Conservation (phyloP, 2,329 filamentous ascomycete genomes). For the Talaromyces marneffei region DNA sequence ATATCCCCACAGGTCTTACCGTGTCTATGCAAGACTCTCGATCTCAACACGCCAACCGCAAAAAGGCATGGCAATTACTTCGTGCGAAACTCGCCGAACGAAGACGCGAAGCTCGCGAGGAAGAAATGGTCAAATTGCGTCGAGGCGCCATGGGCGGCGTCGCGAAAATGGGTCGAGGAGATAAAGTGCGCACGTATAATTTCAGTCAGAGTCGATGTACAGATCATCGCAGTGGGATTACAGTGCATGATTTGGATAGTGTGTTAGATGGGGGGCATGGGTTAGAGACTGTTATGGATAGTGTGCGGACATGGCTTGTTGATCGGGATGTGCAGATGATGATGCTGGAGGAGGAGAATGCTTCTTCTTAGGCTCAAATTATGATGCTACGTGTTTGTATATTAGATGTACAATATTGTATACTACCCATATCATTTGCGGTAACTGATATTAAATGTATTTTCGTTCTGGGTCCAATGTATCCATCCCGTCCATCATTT, state of each 20-base stretch:
- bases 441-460: constrained; percentile 57
- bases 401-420: constrained; percentile 11
- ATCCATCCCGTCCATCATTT: constrained; percentile 84
- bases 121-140: constrained; percentile 66
- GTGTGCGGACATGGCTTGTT: constrained; percentile 68
- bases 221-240: constrained; percentile 76
- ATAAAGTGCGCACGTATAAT: constrained; percentile 94
- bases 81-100: constrained; percentile 75
- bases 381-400: constrained; percentile 13
- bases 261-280: constrained; percentile 71
- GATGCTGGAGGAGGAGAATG: constrained; percentile 40
- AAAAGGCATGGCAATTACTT: constrained; percentile 78
- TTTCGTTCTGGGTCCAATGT: constrained; percentile 72
- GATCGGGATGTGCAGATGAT: constrained; percentile 68
- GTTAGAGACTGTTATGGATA: constrained; percentile 70
- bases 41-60: constrained; percentile 83
- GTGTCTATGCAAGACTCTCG: constrained; percentile 91
- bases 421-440: not conserved
- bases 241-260: constrained; percentile 71
- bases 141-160: constrained; percentile 73
- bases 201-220: constrained; percentile 73
- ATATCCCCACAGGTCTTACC: constrained; percentile 76
- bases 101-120: constrained; percentile 75
- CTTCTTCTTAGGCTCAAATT: not conserved
- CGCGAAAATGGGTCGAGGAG: constrained; percentile 74